A percentile compares a stretch with the other conserved stretches of the same genome.
Evolutionary conservation across 768 basidiomycete species (phyloP).

Genomic region (Postia placenta): DNA sequence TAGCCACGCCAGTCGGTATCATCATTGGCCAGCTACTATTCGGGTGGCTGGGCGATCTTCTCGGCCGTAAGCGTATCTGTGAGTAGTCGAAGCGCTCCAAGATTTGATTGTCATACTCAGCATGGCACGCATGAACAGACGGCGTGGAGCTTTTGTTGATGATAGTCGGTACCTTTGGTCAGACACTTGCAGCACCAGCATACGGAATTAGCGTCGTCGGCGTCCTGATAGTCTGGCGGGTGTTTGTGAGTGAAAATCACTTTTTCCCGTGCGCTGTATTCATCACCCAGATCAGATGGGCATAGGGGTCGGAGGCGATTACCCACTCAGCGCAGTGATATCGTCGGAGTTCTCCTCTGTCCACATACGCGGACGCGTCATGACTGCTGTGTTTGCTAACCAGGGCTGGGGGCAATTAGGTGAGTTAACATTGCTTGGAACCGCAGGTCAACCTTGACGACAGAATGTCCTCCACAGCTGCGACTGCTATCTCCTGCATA

Average conservation of each 20-base stretch:
- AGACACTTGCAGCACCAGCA: slow-evolving; percentile 32
- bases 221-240: slow-evolving; percentile 39
- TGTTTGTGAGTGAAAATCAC: slow-evolving; percentile 27
- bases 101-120: background rate
- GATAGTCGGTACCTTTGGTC: slow-evolving; percentile 32
- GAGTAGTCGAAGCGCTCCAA: slow-evolving; percentile 7
- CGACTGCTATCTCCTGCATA: slow-evolving; percentile 65
- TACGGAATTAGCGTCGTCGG: slow-evolving; percentile 35
- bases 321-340: slow-evolving; percentile 42
- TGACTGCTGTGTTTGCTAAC: slow-evolving; percentile 42
- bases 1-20: slow-evolving; percentile 35
- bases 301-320: slow-evolving; percentile 42
- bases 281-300: slow-evolving; percentile 19
- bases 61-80: slow-evolving; percentile 37
- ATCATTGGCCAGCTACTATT: slow-evolving; percentile 37
- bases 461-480: slow-evolving; percentile 35
- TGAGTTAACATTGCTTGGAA: slow-evolving; percentile 5
- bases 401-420: slow-evolving; percentile 40
- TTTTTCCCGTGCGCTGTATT: background rate
- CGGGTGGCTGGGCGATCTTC: slow-evolving; percentile 39
- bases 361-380: slow-evolving; percentile 40
- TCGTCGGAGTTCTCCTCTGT: slow-evolving; percentile 43
- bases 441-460: background rate
- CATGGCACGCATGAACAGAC: slow-evolving; percentile 22
- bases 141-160: slow-evolving; percentile 38